Conservation (phyloP, 2,329 filamentous ascomycete genomes). For the Fusarium humuli region DNA sequence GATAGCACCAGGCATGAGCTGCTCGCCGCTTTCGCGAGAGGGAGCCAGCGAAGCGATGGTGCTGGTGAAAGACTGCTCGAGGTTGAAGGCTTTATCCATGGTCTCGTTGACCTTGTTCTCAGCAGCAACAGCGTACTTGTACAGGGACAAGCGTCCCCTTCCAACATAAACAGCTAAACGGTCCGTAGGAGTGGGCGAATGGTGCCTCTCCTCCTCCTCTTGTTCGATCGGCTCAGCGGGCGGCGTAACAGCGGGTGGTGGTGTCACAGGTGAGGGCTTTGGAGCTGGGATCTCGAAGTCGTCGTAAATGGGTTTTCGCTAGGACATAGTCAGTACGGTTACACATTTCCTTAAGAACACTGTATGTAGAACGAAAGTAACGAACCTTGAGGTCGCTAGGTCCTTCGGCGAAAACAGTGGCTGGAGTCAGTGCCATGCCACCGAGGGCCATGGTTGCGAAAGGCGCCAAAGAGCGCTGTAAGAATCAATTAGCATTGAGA, state of each 20-base stretch:
- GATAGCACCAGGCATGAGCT: conserved; percentile 86
- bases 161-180: conserved; percentile 87
- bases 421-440: conserved; percentile 61
- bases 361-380: not conserved
- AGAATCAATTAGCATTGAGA: conserved; percentile 47
- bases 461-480: conserved; percentile 64
- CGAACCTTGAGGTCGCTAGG: conserved; percentile 53
- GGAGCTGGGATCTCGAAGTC: conserved; percentile 64
- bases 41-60: conserved; percentile 92
- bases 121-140: conserved; percentile 77
- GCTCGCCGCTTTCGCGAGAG: conserved; percentile 85
- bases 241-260: conserved; percentile 46
- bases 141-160: conserved; percentile 81
- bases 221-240: conserved; percentile 50
- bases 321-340: conserved; percentile 16
- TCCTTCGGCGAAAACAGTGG: conserved; percentile 64
- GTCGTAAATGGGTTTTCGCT: conserved; percentile 84
- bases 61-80: conserved; percentile 90
- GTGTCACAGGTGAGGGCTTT: conserved; percentile 48
- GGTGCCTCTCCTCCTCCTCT: conserved; percentile 51
- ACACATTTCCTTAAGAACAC: not conserved
- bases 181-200: conserved; percentile 84
- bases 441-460: conserved; percentile 65
- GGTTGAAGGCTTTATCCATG: conserved; percentile 82
- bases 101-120: conserved; percentile 87